phyloP scores from a whole-genome alignment of 2,329 filamentous ascomycete genomes.

The Tolypocladium sp. region DNA sequence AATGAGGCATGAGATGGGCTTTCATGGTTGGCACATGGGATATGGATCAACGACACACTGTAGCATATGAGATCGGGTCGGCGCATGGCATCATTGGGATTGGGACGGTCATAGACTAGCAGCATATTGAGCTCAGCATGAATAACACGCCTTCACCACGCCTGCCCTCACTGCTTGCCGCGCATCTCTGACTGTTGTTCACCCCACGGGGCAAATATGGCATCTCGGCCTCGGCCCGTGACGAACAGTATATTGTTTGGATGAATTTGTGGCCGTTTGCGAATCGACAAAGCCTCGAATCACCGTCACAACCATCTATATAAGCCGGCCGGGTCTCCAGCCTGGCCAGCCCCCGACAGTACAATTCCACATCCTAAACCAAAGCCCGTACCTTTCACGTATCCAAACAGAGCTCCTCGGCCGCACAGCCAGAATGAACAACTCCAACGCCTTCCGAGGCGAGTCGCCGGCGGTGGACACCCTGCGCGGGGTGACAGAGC shows the following conservation, averaged over 20 bases:
- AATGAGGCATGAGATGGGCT: not conserved
- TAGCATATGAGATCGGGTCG: not conserved
- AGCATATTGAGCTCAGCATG: not conserved
- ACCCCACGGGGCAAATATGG: not conserved
- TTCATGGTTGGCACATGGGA: not conserved
- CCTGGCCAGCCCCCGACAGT: too few relatives aligned
- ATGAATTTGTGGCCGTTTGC: not conserved
- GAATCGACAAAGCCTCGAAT: too few relatives aligned
- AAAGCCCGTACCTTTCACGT: too few relatives aligned
- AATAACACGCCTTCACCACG: not conserved
- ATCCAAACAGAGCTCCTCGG: too few relatives aligned
- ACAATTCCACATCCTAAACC: too few relatives aligned
- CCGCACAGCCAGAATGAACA: too few relatives aligned
- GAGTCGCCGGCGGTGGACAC: too few relatives aligned
- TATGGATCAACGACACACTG: not conserved
- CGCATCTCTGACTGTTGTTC: not conserved
- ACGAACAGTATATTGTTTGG: not conserved
- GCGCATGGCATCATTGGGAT: not conserved
- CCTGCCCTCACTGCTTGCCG: too few relatives aligned
- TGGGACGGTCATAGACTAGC: not conserved
- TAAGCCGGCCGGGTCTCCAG: too few relatives aligned
- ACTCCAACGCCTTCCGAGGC: too few relatives aligned
- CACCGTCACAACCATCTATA: too few relatives aligned
- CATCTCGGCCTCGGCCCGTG: not conserved
- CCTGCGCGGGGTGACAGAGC: too few relatives aligned